Evolutionary conservation across 306 rosid species (phyloP).

Genomic region (Calophaca sinica): DNA sequence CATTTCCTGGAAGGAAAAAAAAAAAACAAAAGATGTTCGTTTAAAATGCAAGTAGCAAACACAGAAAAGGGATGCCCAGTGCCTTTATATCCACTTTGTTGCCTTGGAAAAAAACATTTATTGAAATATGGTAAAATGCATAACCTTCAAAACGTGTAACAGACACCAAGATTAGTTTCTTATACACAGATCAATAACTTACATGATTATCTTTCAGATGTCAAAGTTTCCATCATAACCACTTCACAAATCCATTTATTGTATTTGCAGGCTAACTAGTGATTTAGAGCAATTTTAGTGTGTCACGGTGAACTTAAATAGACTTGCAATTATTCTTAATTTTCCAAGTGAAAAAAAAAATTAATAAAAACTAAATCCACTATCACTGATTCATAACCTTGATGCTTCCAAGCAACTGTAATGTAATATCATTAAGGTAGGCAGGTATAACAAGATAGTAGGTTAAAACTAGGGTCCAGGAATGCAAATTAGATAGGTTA

Average conservation of each 20-base stretch:
- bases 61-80: background rate
- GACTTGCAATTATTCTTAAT: slow-evolving; percentile 11
- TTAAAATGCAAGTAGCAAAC: slow-evolving; percentile 28
- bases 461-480: slow-evolving; percentile 6
- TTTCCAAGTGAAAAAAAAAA: background rate
- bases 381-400: slow-evolving; percentile 5
- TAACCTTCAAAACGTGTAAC: too few relatives aligned
- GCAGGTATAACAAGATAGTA: background rate
- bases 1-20: slow-evolving; percentile 67
- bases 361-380: background rate
- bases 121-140: too few relatives aligned
- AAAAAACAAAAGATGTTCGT: background rate
- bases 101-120: too few relatives aligned
- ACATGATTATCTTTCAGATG: slow-evolving; percentile 2
- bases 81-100: too few relatives aligned
- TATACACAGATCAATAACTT: too few relatives aligned
- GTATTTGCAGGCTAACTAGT: background rate
- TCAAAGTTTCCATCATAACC: slow-evolving; percentile 10
- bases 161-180: too few relatives aligned
- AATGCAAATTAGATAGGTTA: slow-evolving; percentile 17
- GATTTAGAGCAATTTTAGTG: slow-evolving; percentile 10
- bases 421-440: background rate
- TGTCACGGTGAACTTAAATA: background rate
- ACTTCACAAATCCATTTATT: slow-evolving; percentile 5
- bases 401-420: slow-evolving; percentile 6